Base-by-base conservation (phyloP, 768 basidiomycete species). In the Lactarius quietus region DNA sequence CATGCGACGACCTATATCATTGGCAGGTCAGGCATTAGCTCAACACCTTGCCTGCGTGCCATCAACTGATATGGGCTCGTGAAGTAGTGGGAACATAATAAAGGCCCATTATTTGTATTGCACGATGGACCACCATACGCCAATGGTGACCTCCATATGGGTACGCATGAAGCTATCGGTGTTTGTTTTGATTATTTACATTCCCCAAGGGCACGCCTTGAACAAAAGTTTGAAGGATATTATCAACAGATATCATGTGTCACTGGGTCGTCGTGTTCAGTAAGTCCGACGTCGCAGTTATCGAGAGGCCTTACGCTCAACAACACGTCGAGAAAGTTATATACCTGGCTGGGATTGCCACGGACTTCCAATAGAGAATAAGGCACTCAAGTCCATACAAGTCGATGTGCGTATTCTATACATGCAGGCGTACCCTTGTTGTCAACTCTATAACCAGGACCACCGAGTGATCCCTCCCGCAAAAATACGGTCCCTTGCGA, bases 51-150 rank as follows among this genome's bases (percentile, higher is more conserved):
- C 26, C 4, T 2, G 65, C 12, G 26, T 59, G 3, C 35, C 9
- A 39, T n/a, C 59, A 61, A 61, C 52, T 57, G 36, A 43, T 39
- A 17, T 56, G 15, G 60, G 33, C 33, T 31, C 31, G 8, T 55
- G 58, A 59, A 29, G 20, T 72, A 95, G 93, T 83, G 80, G 77
- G 78, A 86, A 66, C 86, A 90, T 71, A 83, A 80, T 15, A 78
- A 82, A 38, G 84, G 90, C 3, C 84, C 86, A 1, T 72, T 86
- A 35, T 98, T 95, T 71, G 88, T 97, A 15, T 79, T 95, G 59
- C 95, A 96, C 69, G 96, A 99, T 74, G 97, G 96, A 0, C 96
- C 96, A 36, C 97, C 97, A 0, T 98, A 98, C 72, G 96, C 96
- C 2, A 99, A 99, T 73, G 97, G 97, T 0, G 85, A 92, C 73